These are phyloP conservation scores for Pseudomonodictys pantanalensis DNA, from an alignment of 495 filamentous ascomycete genomes.

Conservation along the genomic window DNA sequence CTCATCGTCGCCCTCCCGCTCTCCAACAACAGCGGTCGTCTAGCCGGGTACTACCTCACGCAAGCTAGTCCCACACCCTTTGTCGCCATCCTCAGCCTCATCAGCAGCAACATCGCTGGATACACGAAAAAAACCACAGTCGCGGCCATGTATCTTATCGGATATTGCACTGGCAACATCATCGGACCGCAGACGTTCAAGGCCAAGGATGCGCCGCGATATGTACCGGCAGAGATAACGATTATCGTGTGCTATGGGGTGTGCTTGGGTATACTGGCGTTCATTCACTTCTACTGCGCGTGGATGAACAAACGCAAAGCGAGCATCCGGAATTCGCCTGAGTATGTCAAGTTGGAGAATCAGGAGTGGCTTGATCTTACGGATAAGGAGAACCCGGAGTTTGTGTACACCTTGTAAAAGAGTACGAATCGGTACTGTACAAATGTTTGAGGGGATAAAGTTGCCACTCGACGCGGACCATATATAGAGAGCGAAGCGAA, in stretches of 20 bases:
- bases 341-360: slow-evolving; percentile 64
- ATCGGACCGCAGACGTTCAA: slow-evolving; percentile 60
- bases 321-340: slow-evolving; percentile 50
- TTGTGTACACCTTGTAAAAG: slow-evolving; percentile 39
- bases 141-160: slow-evolving; percentile 63
- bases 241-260: slow-evolving; percentile 63
- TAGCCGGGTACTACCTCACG: slow-evolving; percentile 65
- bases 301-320: slow-evolving; percentile 62
- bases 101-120: slow-evolving; percentile 65
- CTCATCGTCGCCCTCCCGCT: slow-evolving; percentile 65
- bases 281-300: slow-evolving; percentile 62
- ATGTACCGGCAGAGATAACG: slow-evolving; percentile 65
- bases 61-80: slow-evolving; percentile 57
- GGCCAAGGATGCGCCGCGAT: slow-evolving; percentile 50
- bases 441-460: too few species aligned
- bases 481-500: too few species aligned
- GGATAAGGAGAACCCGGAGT: slow-evolving; percentile 51
- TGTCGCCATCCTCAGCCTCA: slow-evolving; percentile 56
- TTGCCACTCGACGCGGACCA: too few species aligned
- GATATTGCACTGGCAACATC: slow-evolving; percentile 62
- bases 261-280: slow-evolving; percentile 54
- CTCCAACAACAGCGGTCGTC: slow-evolving; percentile 55
- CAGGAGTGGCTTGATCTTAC: slow-evolving; percentile 63
- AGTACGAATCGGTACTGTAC: too few species aligned
- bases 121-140: slow-evolving; percentile 77